Percentiles rank a stretch among this genome's conserved stretches.
Conservation (phyloP, 371 early-diverging fungal species). For the Mortierella sp. region DNA sequence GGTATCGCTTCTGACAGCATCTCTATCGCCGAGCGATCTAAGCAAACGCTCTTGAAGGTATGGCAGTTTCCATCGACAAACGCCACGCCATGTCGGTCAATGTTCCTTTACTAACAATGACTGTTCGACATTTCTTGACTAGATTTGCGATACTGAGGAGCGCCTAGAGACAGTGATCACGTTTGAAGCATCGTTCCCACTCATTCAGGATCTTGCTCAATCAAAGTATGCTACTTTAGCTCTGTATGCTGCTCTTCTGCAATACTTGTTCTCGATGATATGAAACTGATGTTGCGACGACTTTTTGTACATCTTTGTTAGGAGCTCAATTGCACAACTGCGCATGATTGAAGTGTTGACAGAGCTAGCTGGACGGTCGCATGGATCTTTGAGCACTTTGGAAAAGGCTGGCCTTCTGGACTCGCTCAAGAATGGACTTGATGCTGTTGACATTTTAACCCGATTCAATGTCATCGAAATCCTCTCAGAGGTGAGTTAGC, state of each 20-base stretch:
- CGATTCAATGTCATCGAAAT: slow-evolving; percentile 51
- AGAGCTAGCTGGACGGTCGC: slow-evolving; percentile 23
- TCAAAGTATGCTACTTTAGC: slow-evolving; percentile 14
- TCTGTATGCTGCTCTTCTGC: no score
- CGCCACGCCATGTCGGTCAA: no score
- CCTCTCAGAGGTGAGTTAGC: slow-evolving; percentile 26
- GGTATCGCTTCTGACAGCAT: slow-evolving; percentile 35
- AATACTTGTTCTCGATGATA: no score
- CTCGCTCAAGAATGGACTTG: slow-evolving; percentile 23
- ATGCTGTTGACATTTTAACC: slow-evolving; percentile 25
- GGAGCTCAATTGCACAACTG: slow-evolving; percentile 25
- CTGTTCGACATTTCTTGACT: no score
- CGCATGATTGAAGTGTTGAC: slow-evolving; percentile 30
- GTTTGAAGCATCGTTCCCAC: slow-evolving; percentile 5
- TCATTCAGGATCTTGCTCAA: slow-evolving; percentile 22
- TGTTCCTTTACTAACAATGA: no score
- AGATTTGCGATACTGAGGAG: slow-evolving; percentile 26
- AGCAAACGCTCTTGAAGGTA: slow-evolving; percentile 33
- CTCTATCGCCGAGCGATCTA: slow-evolving; percentile 38
- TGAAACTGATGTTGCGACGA: no score
- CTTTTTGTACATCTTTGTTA: no score
- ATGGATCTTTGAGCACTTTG: neutral
- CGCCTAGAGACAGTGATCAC: slow-evolving; percentile 16
- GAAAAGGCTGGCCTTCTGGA: slow-evolving; percentile 21
- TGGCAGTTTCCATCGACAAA: neutral